These are phyloP conservation scores for Monotropa hypopitys DNA, from an alignment of 179 eudicot genomes.

Conservation along the genomic window DNA sequence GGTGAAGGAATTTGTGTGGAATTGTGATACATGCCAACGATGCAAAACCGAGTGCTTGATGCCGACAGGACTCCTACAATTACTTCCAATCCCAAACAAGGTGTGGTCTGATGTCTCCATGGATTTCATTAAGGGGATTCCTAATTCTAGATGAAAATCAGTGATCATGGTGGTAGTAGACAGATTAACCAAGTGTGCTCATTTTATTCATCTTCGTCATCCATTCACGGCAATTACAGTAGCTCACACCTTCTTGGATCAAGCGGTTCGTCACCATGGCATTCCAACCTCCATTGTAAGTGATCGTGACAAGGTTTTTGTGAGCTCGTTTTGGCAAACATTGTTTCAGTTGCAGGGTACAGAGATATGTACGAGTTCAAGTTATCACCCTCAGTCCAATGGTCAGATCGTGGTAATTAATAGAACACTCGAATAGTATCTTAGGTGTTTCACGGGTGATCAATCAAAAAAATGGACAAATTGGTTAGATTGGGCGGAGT, in stretches of 20 bases:
- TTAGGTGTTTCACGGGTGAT: not conserved
- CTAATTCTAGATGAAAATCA: not conserved
- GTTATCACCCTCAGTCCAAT: slow-evolving; percentile 3
- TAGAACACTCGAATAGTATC: not conserved
- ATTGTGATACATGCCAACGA: not conserved
- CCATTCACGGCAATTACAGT: not conserved
- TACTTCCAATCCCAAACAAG: not conserved
- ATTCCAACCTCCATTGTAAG: not conserved
- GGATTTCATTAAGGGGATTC: not conserved
- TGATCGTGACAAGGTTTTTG: not conserved
- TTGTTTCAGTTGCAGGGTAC: not conserved
- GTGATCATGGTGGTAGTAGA: slow-evolving; percentile 1
- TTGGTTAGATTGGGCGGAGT: not conserved
- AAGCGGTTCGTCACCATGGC: not conserved
- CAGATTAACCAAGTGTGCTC: not conserved
- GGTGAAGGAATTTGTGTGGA: not conserved
- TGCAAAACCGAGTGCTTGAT: not conserved
- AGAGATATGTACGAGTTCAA: not conserved
- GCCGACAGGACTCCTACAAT: not conserved
- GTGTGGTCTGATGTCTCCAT: not conserved
- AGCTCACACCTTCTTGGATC: not conserved
- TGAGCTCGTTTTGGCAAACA: not conserved
- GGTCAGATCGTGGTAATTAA: not conserved
- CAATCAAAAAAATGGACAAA: not conserved
- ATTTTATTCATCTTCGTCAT: not conserved